Conservation (phyloP, 768 basidiomycete species). For the Cubamyces lactineus region DNA sequence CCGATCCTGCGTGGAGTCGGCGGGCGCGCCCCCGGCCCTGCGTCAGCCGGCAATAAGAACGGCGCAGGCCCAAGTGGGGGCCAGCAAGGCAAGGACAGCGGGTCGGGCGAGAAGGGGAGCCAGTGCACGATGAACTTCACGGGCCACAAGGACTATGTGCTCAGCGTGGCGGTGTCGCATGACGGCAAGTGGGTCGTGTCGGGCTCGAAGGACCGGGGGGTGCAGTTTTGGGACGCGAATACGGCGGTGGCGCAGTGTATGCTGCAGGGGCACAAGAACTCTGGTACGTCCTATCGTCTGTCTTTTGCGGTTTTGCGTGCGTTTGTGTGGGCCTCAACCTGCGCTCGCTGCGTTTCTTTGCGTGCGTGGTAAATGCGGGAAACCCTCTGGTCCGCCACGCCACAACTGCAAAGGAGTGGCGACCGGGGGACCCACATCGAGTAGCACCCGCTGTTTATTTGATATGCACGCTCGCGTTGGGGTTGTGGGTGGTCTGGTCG, state of each 20-base stretch:
- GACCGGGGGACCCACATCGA: too few species aligned
- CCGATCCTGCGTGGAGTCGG: conserved; percentile 34
- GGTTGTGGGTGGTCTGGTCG: not conserved
- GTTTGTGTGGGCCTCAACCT: not conserved
- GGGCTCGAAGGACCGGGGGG: conserved; percentile 93
- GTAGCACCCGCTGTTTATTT: not conserved
- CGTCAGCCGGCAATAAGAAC: conserved; percentile 35
- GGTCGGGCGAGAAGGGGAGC: conserved; percentile 47
- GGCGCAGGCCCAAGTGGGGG: conserved; percentile 1
- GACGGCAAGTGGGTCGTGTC: conserved; percentile 96
- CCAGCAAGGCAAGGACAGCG: conserved; percentile 45
- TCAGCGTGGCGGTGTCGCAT: conserved; percentile 80
- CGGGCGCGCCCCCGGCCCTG: conserved; percentile 20
- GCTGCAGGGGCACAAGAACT: conserved; percentile 82
- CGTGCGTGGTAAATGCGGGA: too few species aligned
- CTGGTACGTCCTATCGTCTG: conserved; percentile 45
- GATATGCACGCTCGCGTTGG: not conserved
- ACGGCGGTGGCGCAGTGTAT: conserved; percentile 85
- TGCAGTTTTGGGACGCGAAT: conserved; percentile 90
- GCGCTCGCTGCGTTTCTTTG: too few species aligned
- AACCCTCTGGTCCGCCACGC: too few species aligned
- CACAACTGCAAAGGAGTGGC: not conserved
- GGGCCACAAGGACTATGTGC: conserved; percentile 88
- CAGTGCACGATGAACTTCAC: conserved; percentile 81
- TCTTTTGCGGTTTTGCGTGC: not conserved